A percentile compares a stretch with the other conserved stretches of the same genome.
Evolutionary conservation across 352 stramenopile species (phyloP).

Genomic region (Phytophthora pinifolia): DNA sequence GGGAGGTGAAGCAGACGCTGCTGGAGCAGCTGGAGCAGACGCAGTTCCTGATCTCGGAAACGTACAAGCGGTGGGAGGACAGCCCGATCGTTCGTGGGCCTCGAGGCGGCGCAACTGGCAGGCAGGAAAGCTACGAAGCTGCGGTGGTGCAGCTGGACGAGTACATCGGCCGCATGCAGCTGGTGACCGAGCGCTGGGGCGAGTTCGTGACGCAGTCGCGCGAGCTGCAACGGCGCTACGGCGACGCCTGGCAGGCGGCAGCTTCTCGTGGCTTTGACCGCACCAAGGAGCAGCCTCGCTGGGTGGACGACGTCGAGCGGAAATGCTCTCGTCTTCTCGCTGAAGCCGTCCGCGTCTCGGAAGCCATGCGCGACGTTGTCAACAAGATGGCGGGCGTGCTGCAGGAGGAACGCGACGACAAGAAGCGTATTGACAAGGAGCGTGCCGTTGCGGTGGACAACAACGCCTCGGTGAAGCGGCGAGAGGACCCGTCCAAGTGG

Average conservation of each 20-base stretch:
- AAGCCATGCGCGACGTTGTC: constrained; percentile 52
- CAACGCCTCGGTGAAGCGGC: constrained; percentile 22
- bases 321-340: constrained; percentile 52
- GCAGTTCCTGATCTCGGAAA: constrained; percentile 76
- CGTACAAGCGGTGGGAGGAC: constrained; percentile 71
- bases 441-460: constrained; percentile 23
- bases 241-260: constrained; percentile 41
- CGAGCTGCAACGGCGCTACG: constrained; percentile 52
- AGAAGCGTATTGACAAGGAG: constrained; percentile 39
- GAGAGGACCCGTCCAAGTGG: constrained; percentile 23
- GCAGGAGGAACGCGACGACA: constrained; percentile 43
- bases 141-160: constrained; percentile 57
- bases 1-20: constrained; percentile 72
- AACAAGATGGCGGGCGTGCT: constrained; percentile 47
- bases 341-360: constrained; percentile 57
- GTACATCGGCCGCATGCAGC: constrained; percentile 54
- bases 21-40: constrained; percentile 76
- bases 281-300: constrained; percentile 38
- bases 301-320: constrained; percentile 60
- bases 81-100: constrained; percentile 41
- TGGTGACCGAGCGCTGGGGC: constrained; percentile 53
- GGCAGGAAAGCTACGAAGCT: constrained; percentile 21
- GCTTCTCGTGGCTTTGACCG: constrained; percentile 30
- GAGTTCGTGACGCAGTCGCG: constrained; percentile 58
- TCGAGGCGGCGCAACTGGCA: constrained; percentile 7